A percentile compares a stretch with the other conserved stretches of the same genome.
These are phyloP conservation scores for Eragrostis nindensis DNA, from an alignment of 176 grass and related monocot genomes.

Conservation along the genomic window DNA sequence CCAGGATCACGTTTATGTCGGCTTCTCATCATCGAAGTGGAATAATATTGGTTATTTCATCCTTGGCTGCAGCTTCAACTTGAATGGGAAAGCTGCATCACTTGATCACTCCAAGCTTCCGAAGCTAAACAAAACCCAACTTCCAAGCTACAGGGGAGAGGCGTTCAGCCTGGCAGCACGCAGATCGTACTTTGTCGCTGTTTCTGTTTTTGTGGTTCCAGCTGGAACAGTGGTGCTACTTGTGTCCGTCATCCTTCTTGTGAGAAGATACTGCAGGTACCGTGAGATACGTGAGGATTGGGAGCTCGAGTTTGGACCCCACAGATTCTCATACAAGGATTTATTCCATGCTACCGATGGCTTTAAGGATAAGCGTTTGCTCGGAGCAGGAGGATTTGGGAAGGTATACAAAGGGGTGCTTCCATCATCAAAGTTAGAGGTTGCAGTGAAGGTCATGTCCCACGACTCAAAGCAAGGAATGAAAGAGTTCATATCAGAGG, in stretches of 20 bases:
- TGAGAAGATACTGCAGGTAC: background rate
- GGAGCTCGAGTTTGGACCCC: background rate
- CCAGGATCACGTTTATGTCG: background rate
- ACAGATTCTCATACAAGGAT: background rate
- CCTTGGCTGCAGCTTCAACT: background rate
- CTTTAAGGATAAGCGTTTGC: background rate
- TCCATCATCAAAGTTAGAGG: constrained; percentile 21
- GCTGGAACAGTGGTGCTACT: background rate
- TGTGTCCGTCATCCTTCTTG: background rate
- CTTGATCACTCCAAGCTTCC: background rate
- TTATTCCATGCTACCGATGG: background rate
- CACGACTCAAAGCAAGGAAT: constrained; percentile 25
- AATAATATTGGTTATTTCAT: background rate
- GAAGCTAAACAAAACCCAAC: background rate
- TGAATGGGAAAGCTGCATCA: background rate
- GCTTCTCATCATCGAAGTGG: background rate
- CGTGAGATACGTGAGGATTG: background rate
- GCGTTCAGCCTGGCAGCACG: too few species aligned
- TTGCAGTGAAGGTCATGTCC: constrained; percentile 34
- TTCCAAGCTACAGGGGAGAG: too few species aligned
- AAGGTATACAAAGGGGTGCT: constrained; percentile 37
- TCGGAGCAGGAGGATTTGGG: constrained; percentile 42
- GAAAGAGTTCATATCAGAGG: constrained; percentile 35
- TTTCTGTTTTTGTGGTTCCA: background rate
- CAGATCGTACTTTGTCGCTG: too few species aligned